Conservation (phyloP, 352 stramenopile species). For the Lagenidium sp. region DNA sequence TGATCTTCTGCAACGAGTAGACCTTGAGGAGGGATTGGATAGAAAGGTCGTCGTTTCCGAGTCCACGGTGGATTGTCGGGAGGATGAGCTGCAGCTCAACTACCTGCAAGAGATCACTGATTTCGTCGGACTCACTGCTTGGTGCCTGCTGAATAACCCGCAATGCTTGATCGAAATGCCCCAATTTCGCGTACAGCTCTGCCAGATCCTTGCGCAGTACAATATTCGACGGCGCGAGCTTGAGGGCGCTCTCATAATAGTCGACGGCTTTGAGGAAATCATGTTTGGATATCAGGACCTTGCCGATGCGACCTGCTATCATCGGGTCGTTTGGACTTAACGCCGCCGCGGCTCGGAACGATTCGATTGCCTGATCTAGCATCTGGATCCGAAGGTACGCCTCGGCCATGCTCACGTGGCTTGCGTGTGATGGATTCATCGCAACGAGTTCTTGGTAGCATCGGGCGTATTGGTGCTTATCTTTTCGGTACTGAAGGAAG, state of each 20-base stretch:
- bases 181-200: constrained; percentile 84
- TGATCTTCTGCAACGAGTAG: constrained; percentile 76
- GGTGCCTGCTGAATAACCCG: constrained; percentile 72
- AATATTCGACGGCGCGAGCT: constrained; percentile 63
- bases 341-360: constrained; percentile 47
- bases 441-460: constrained; percentile 88
- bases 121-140: constrained; percentile 50
- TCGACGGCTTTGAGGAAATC: constrained; percentile 91
- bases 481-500: constrained; percentile 87
- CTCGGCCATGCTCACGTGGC: constrained; percentile 85
- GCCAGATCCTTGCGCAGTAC: constrained; percentile 86
- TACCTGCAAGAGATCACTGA: constrained; percentile 54
- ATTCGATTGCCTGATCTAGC: constrained; percentile 81
- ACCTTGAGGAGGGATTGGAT: constrained; percentile 77
- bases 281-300: constrained; percentile 89
- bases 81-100: constrained; percentile 72
- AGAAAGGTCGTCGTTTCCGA: constrained; percentile 58
- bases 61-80: constrained; percentile 67
- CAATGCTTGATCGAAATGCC: constrained; percentile 76
- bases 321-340: constrained; percentile 59
- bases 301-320: constrained; percentile 83
- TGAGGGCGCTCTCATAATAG: constrained; percentile 90
- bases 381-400: constrained; percentile 91
- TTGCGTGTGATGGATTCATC: constrained; percentile 55
- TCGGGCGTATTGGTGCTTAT: constrained; percentile 84